Conservation (phyloP, 78 protist genomes). For the Paratrimastix pyriformis region DNA sequence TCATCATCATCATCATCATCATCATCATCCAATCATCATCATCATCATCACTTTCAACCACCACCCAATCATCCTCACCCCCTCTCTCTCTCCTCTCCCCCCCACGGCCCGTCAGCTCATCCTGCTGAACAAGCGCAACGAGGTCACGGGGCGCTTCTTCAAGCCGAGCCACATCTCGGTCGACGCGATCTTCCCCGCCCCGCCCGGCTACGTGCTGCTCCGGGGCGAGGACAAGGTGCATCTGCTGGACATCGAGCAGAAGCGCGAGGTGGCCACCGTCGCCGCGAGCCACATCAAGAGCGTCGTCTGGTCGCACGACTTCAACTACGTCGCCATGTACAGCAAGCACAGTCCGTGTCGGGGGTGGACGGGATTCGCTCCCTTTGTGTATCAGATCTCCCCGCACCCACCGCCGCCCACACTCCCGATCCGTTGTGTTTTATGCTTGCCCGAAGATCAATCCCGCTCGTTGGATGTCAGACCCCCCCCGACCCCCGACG, state of each 20-base stretch:
- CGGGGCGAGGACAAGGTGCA: neutral
- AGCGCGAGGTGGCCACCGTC: neutral
- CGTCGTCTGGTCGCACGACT: constrained; percentile 5
- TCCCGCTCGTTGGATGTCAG: no score
- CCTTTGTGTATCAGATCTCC: no score
- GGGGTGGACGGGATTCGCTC: neutral
- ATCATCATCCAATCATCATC: no score
- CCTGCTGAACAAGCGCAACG: neutral
- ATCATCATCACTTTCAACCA: no score
- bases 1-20: no score
- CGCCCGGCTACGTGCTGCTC: constrained; percentile 1
- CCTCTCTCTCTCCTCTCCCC: neutral
- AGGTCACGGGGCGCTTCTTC: neutral
- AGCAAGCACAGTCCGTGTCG: neutral
- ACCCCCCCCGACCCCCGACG: neutral
- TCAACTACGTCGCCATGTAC: constrained; percentile 6
- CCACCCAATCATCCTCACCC: no score
- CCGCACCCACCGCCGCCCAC: no score
- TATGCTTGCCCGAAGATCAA: no score
- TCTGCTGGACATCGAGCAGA: constrained; percentile 19
- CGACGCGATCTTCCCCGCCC: neutral
- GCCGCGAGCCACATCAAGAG: neutral
- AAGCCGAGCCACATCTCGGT: no score
- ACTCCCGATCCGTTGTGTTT: no score
- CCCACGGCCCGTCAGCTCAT: neutral